phyloP scores from a whole-genome alignment of 2,329 filamentous ascomycete genomes.

The Calonectria multiphialidica region DNA sequence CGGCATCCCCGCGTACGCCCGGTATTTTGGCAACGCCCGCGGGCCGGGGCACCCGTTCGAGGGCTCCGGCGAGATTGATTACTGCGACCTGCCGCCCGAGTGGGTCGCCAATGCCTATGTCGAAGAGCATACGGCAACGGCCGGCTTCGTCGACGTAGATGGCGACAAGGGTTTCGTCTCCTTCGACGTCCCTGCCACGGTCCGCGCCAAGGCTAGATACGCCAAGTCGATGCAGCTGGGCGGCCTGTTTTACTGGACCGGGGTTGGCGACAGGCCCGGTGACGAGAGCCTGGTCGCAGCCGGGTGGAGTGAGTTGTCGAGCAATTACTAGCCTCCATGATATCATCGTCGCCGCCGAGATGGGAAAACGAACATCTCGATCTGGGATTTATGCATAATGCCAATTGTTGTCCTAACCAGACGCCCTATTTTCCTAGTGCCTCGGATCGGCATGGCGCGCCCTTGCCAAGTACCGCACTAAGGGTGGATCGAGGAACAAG shows the following conservation, averaged over 20 bases:
- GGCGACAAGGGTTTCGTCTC: conserved; percentile 67
- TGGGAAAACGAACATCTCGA: background rate
- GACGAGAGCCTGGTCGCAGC: conserved; percentile 70
- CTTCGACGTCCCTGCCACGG: conserved; percentile 73
- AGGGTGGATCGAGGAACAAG: too few species aligned
- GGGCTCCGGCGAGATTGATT: conserved; percentile 68
- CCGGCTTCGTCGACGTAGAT: conserved; percentile 63
- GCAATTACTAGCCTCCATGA: background rate
- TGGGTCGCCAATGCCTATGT: conserved; percentile 57
- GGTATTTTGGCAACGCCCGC: conserved; percentile 68
- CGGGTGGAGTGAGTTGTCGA: conserved; percentile 64
- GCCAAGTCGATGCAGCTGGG: conserved; percentile 66
- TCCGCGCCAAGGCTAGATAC: conserved; percentile 71
- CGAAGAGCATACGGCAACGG: conserved; percentile 66
- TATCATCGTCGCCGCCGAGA: background rate
- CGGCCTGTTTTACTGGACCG: conserved; percentile 78
- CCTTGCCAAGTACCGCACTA: too few species aligned
- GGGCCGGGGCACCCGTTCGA: conserved; percentile 66
- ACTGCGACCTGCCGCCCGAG: conserved; percentile 68
- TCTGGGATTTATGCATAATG: background rate
- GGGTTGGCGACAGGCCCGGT: conserved; percentile 68
- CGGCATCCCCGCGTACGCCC: conserved; percentile 73
- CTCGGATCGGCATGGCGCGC: background rate
- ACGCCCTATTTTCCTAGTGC: background rate
- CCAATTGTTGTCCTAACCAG: background rate